phyloP scores from a whole-genome alignment of 345 rosid genomes.

The Lepidium aucheri region DNA sequence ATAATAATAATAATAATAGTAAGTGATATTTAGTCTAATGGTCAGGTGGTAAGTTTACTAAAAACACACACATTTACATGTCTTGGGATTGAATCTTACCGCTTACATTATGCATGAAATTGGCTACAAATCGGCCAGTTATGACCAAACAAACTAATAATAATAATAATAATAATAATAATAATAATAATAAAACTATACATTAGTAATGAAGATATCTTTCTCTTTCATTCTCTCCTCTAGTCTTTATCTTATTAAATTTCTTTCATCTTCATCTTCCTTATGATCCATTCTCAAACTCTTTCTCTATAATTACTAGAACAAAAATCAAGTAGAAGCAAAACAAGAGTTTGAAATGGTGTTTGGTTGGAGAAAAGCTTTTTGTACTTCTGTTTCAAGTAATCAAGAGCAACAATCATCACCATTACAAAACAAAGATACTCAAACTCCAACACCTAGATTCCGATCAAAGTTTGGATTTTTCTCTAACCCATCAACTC shows the following conservation, averaged over 20 bases:
- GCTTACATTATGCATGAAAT: no score
- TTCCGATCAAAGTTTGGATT: slow-evolving; percentile 57
- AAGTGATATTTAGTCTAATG: no score
- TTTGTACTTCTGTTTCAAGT: slow-evolving; percentile 60
- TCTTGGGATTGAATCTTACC: no score
- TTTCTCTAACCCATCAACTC: slow-evolving; percentile 76
- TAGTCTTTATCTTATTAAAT: slow-evolving; percentile 25
- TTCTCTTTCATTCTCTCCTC: slow-evolving; percentile 5
- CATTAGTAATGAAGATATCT: background rate
- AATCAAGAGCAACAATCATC: slow-evolving; percentile 42
- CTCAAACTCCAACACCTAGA: slow-evolving; percentile 32
- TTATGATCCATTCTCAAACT: slow-evolving; percentile 1
- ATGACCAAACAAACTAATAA: no score
- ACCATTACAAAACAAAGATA: background rate
- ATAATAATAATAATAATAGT: no score
- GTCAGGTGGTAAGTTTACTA: no score
- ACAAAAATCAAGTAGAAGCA: background rate
- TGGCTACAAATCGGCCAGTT: no score
- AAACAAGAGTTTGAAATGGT: slow-evolving; percentile 2
- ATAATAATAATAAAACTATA: background rate
- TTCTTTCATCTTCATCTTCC: slow-evolving; percentile 16
- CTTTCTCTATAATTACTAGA: background rate
- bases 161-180: no score
- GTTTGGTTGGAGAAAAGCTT: slow-evolving; percentile 32
- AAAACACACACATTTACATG: no score